phyloP scores from a whole-genome alignment of 257 asterid genomes.

The Nicotiana otophora region DNA sequence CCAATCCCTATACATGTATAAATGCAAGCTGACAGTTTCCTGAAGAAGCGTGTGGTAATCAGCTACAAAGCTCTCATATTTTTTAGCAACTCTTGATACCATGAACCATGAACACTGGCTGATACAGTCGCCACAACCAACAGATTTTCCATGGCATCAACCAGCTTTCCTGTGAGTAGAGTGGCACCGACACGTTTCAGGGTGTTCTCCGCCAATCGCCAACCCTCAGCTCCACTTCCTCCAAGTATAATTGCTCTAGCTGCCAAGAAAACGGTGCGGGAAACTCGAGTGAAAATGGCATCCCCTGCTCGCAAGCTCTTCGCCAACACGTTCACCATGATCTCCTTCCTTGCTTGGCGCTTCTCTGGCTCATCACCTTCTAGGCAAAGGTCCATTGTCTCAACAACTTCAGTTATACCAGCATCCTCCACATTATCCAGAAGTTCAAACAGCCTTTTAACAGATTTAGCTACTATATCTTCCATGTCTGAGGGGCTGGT shows the following conservation, averaged over 20 bases:
- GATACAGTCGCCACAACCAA: conserved; percentile 15
- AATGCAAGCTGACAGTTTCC: not conserved
- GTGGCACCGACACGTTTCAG: conserved; percentile 14
- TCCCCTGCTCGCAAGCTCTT: conserved; percentile 18
- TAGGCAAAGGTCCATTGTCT: conserved; percentile 3
- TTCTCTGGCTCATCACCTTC: conserved; percentile 16
- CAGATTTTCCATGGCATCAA: conserved; percentile 7
- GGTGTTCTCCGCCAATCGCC: conserved; percentile 10
- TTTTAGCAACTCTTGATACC: conserved; percentile 13
- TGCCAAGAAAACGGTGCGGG: conserved; percentile 3
- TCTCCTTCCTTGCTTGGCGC: conserved; percentile 19
- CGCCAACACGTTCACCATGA: conserved; percentile 13
- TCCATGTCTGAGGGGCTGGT: conserved; percentile 12
- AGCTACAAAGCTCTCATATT: not conserved
- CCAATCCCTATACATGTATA: not conserved
- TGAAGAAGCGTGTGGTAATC: not conserved
- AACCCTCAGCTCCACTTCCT: conserved; percentile 13
- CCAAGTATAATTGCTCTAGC: conserved; percentile 13
- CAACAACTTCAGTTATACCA: conserved; percentile 13
- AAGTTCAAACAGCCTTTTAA: conserved; percentile 6
- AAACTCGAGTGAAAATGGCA: conserved; percentile 12
- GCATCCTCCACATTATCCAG: conserved; percentile 14
- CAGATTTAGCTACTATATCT: conserved; percentile 6
- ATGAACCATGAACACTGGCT: conserved; percentile 12
- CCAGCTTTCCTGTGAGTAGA: conserved; percentile 13